Conservation (phyloP, 345 rosid species). For the Leavenworthia alabamica region DNA sequence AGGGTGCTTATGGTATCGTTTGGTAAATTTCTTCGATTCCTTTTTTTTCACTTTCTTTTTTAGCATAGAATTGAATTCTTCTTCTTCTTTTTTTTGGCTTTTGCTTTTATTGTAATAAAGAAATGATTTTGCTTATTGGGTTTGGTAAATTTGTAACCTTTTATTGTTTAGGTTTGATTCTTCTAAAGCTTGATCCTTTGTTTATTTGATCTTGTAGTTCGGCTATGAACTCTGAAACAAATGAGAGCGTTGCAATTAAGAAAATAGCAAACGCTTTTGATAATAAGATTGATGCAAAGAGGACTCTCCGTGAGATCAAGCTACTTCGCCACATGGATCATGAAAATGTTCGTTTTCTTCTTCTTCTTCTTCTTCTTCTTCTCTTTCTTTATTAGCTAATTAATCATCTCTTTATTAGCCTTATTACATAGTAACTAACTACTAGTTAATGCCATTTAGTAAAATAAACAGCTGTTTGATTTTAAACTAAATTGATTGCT, state of each 20-base stretch:
- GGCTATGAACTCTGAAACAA: conserved; percentile 85
- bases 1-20: conserved; percentile 99
- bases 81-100: no score
- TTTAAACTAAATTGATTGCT: neutral
- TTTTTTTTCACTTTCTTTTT: no score
- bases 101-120: neutral
- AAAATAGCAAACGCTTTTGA: conserved; percentile 98
- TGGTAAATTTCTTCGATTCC: conserved; percentile 40
- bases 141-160: conserved; percentile 21
- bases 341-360: conserved; percentile 60
- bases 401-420: no score
- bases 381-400: no score
- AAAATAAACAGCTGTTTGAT: neutral
- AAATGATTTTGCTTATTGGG: conserved; percentile 5
- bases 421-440: no score
- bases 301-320: conserved; percentile 99
- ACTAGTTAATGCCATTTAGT: neutral
- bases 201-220: conserved; percentile 51
- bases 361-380: no score
- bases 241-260: conserved; percentile 84
- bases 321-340: conserved; percentile 99
- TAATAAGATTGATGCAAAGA: conserved; percentile 93
- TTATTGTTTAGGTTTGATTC: neutral
- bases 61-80: no score
- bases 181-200: conserved; percentile 4